These are phyloP conservation scores for Fereydounia khargensis DNA, from an alignment of 1,284 basidiomycete species.

Conservation along the genomic window DNA sequence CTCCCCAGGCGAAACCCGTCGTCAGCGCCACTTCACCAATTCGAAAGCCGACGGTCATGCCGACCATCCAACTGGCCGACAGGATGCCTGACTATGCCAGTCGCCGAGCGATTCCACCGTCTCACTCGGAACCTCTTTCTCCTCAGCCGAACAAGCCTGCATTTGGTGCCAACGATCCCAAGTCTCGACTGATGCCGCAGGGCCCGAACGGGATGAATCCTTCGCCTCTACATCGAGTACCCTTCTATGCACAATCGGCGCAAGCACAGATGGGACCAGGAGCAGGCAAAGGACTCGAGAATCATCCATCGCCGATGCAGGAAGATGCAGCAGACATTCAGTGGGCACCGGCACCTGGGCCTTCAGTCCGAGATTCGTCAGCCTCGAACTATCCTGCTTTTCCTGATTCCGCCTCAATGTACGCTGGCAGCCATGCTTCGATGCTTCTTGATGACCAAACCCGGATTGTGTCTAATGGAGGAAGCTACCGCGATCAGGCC, in stretches of 20 bases:
- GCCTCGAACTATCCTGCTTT: constrained; percentile 42
- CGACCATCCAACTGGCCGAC: background rate
- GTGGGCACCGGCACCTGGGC: constrained; percentile 18
- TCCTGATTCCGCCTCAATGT: constrained; percentile 42
- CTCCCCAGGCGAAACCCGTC: constrained; percentile 32
- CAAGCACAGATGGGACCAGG: background rate
- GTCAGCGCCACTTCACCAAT: constrained; percentile 27
- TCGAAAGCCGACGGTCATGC: constrained; percentile 6
- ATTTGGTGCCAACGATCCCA: constrained; percentile 36
- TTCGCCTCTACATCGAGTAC: constrained; percentile 7
- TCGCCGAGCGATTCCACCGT: constrained; percentile 30
- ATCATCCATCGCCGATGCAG: constrained; percentile 30
- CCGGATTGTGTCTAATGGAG: background rate
- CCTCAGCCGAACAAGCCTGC: constrained; percentile 13
- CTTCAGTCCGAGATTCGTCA: constrained; percentile 9
- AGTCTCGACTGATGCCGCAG: constrained; percentile 32
- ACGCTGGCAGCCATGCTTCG: constrained; percentile 21
- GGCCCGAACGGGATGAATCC: constrained; percentile 29
- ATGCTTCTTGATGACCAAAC: constrained; percentile 18
- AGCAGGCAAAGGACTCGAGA: background rate
- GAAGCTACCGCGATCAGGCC: background rate
- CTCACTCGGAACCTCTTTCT: constrained; percentile 33
- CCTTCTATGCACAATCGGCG: constrained; percentile 9
- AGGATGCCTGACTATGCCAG: background rate
- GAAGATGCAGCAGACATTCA: constrained; percentile 26